These are phyloP conservation scores for Nectriaceae sp. DNA, from an alignment of 2,329 filamentous ascomycete species.

Conservation along the genomic window DNA sequence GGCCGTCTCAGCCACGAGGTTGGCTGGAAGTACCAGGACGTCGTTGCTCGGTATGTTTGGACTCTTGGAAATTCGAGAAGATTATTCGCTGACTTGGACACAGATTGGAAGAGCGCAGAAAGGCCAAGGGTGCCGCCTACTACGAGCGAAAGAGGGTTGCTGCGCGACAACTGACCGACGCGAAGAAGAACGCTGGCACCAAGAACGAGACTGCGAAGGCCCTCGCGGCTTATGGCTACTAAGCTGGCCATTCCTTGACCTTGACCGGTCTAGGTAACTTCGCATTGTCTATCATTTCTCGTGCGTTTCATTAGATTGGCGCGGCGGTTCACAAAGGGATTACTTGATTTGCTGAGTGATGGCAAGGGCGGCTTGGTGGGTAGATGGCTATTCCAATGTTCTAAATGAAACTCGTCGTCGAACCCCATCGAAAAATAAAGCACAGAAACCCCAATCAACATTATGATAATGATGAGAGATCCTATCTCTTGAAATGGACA, in stretches of 20 bases:
- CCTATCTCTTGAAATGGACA: conserved; percentile 3
- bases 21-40: conserved; percentile 99
- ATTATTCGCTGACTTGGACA: conserved; percentile 21
- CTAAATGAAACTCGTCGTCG: conserved; percentile 37
- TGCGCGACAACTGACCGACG: conserved; percentile 85
- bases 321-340: conserved; percentile 52
- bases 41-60: conserved; percentile 85
- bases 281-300: conserved; percentile 48
- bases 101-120: conserved; percentile 98
- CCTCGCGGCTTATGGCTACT: conserved; percentile 91
- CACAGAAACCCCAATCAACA: conserved; percentile 35
- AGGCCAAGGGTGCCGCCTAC: conserved; percentile 98
- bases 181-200: conserved; percentile 88
- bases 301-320: conserved; percentile 57
- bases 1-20: conserved; percentile 98
- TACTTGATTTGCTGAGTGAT: conserved; percentile 51
- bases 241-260: conserved; percentile 44
- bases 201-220: conserved; percentile 85
- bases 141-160: conserved; percentile 99
- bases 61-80: neutral
- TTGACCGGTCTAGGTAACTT: conserved; percentile 34
- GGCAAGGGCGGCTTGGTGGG: conserved; percentile 43
- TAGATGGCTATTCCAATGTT: conserved; percentile 38
- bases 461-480: conserved; percentile 19
- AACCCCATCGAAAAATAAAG: conserved; percentile 37